Conservation (phyloP, 306 rosid genomes). For the Lablab purpureus region DNA sequence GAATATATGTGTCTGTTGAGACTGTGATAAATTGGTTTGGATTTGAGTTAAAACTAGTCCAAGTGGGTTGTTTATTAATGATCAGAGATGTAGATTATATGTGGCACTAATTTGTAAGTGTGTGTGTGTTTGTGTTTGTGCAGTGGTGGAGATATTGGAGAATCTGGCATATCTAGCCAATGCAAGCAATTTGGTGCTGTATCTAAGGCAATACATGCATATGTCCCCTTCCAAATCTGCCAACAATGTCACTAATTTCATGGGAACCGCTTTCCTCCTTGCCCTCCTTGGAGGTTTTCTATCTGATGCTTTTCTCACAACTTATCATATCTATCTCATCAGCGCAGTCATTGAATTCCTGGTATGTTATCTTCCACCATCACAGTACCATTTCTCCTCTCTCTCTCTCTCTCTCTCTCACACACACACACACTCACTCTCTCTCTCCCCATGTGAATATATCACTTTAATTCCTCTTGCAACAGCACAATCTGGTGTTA, state of each 20-base stretch:
- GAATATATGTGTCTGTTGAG: neutral
- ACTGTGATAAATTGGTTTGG: neutral
- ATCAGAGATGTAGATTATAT: neutral
- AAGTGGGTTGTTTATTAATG: neutral
- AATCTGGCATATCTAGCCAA: conserved; percentile 89
- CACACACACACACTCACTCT: no score
- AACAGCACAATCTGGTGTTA: conserved; percentile 1
- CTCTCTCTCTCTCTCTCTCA: neutral
- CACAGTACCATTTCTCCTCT: neutral
- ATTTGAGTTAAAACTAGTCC: neutral
- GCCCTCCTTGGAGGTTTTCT: conserved; percentile 97
- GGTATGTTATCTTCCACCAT: conserved; percentile 50
- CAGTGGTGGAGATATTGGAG: conserved; percentile 93
- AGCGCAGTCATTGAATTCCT: conserved; percentile 85
- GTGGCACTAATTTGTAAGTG: neutral
- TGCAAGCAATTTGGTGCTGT: conserved; percentile 93
- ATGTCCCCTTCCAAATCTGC: conserved; percentile 87
- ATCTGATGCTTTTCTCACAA: conserved; percentile 84
- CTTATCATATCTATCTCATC: conserved; percentile 79
- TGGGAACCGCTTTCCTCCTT: conserved; percentile 94
- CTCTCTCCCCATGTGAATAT: conserved; percentile 19
- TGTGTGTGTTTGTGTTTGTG: conserved; percentile 9
- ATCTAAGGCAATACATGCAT: conserved; percentile 69
- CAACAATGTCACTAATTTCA: conserved; percentile 88
- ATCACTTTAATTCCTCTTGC: neutral